Base-by-base conservation (phyloP, 1,284 basidiomycete genomes). In the Xerocomus amazonicus region DNA sequence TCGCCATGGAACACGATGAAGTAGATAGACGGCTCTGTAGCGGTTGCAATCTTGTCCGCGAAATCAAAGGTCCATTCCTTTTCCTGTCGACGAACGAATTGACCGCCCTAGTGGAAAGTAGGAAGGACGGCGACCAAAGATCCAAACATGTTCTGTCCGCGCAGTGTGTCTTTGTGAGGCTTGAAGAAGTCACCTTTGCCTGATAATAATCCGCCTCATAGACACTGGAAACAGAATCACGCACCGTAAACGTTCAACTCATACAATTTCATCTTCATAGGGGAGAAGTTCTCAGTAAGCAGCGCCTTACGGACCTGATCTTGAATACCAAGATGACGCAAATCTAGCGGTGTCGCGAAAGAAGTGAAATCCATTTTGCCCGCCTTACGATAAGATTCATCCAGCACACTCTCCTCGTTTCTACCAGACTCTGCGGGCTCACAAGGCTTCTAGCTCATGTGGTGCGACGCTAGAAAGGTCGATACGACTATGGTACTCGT, bases 1-100 rank as follows among this genome's bases (percentile, higher is more conserved):
- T 78, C 73, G 34, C 64, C 60, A 52, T 59, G 70, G 46, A 71
- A 73, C 1, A 72, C 68, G 36, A 66, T 51, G 47, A 66, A 71
- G 32, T 56, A 62, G 29, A 66, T 44, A 3, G 56, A 55, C 16
- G 47, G 47, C 5, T 47, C 33, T 14, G 36, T 31, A 33, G n/a
- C n/a, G n/a, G n/a, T n/a, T n/a, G n/a, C n/a, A n/a, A n/a, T n/a
- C n/a, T n/a, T n/a, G n/a, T n/a, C n/a, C n/a, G n/a, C n/a, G n/a
- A n/a, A n/a, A n/a, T n/a, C n/a, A n/a, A n/a, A n/a, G n/a, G n/a
- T n/a, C n/a, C n/a, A n/a, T n/a, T n/a, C n/a, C n/a, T n/a, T n/a
- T n/a, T n/a, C n/a, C n/a, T n/a, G n/a, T n/a, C n/a, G n/a, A n/a
- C n/a, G n/a, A n/a, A n/a, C n/a, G n/a, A n/a, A n/a, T n/a, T n/a